These are phyloP conservation scores for Colletotrichum lindemuthianum DNA, from an alignment of 2,329 filamentous ascomycete genomes.

Conservation along the genomic window DNA sequence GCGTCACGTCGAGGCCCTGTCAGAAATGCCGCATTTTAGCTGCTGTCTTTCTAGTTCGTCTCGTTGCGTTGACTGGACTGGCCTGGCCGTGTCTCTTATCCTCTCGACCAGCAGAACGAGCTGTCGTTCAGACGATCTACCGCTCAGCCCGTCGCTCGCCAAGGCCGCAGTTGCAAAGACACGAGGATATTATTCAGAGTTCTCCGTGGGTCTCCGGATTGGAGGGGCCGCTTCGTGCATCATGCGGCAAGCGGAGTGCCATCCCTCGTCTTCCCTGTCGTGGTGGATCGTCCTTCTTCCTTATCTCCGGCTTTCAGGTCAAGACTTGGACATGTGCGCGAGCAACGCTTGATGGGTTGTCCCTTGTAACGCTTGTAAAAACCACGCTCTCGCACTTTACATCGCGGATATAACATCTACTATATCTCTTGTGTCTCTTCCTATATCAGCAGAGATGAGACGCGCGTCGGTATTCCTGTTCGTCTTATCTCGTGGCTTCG, in stretches of 20 bases:
- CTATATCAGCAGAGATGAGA: neutral
- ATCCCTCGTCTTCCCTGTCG: neutral
- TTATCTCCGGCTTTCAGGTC: conserved; percentile 11
- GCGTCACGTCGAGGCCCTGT: neutral
- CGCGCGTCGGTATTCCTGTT: conserved; percentile 15
- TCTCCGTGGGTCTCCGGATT: conserved; percentile 29
- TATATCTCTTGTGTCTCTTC: neutral
- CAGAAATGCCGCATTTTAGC: conserved; percentile 15
- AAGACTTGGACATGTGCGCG: no score
- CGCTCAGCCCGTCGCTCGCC: conserved; percentile 17
- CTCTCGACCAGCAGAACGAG: neutral
- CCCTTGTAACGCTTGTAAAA: no score
- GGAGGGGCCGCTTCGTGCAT: conserved; percentile 13
- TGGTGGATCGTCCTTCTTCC: neutral
- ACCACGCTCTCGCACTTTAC: no score
- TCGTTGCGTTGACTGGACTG: neutral
- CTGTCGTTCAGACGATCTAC: neutral
- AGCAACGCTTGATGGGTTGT: no score
- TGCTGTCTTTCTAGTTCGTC: neutral
- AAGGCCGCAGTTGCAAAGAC: conserved; percentile 26
- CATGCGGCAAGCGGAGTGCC: conserved; percentile 16
- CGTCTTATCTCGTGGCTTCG: conserved; percentile 21
- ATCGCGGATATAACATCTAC: neutral
- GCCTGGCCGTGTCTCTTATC: neutral
- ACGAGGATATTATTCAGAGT: conserved; percentile 34